These are phyloP conservation scores for Moesziomyces sp. DNA, from an alignment of 1,284 basidiomycete species.

Conservation along the genomic window DNA sequence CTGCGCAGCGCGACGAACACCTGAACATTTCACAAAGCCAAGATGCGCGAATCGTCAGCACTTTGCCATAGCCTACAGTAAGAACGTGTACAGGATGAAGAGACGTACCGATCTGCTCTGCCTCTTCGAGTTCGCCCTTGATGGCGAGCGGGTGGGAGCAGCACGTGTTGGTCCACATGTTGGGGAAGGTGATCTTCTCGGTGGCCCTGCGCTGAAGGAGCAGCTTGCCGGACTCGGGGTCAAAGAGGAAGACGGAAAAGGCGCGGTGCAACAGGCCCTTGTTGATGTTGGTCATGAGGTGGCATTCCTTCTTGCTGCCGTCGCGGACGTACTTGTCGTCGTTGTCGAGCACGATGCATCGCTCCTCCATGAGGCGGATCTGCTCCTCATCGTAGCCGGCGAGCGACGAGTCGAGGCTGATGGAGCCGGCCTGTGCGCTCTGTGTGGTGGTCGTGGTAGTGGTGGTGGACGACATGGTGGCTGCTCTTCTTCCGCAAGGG, in stretches of 20 bases:
- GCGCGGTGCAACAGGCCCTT: constrained; percentile 95
- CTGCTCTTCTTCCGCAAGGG: background rate
- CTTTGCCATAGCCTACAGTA: background rate
- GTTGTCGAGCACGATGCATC: constrained; percentile 93
- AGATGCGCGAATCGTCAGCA: background rate
- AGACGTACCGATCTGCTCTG: constrained; percentile 74
- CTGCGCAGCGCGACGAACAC: constrained; percentile 85
- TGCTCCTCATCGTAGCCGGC: constrained; percentile 69
- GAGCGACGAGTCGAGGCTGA: constrained; percentile 49
- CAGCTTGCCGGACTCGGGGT: constrained; percentile 92
- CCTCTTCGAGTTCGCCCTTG: constrained; percentile 77
- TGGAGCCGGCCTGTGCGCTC: constrained; percentile 15
- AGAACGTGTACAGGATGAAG: background rate
- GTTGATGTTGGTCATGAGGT: constrained; percentile 97
- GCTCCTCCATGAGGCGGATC: constrained; percentile 91
- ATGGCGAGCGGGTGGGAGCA: constrained; percentile 90
- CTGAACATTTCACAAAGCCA: constrained; percentile 45
- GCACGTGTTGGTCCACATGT: constrained; percentile 99
- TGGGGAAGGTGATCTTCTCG: constrained; percentile 99
- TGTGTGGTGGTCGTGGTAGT: constrained; percentile 22
- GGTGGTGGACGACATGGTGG: constrained; percentile 29
- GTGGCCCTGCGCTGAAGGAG: constrained; percentile 92
- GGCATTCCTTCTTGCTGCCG: constrained; percentile 94
- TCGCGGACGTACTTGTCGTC: constrained; percentile 76
- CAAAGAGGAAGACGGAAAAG: constrained; percentile 96